Conservation (phyloP, 305 asterid genomes). For the Withania somnifera region DNA sequence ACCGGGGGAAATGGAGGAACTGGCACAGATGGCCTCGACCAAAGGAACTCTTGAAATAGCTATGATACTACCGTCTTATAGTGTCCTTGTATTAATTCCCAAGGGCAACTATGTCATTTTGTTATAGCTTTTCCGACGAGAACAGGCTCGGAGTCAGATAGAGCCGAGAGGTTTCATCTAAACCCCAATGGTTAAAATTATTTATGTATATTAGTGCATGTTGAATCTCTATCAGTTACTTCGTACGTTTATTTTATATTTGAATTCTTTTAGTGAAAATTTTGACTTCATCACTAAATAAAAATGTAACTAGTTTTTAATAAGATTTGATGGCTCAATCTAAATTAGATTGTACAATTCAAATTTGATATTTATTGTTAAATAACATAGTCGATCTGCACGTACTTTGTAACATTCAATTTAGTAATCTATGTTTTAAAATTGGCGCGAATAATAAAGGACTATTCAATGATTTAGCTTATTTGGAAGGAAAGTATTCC, state of each 20-base stretch:
- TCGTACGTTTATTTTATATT: too few species aligned
- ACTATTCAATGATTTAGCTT: neutral
- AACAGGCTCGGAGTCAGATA: too few species aligned
- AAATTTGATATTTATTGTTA: neutral
- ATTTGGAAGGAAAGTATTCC: neutral
- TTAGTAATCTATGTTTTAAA: neutral
- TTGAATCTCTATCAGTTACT: too few species aligned
- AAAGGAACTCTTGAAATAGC: neutral
- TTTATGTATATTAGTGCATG: too few species aligned
- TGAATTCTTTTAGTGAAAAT: too few species aligned
- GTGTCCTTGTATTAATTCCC: neutral
- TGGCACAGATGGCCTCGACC: constrained; percentile 5
- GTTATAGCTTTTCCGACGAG: neutral
- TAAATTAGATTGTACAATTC: neutral
- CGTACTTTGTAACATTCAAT: neutral
- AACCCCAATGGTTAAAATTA: too few species aligned
- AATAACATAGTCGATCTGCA: neutral
- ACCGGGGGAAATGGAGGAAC: neutral
- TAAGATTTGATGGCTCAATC: neutral
- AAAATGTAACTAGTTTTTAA: neutral
- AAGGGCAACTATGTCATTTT: constrained; percentile 1
- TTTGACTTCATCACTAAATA: neutral
- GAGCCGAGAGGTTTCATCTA: too few species aligned
- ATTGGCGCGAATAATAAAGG: neutral
- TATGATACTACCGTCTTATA: neutral